A percentile compares a stretch with the other conserved stretches of the same genome.
phyloP scores from a whole-genome alignment of 2,329 filamentous ascomycete species.

The Aspergillus sclerotialis region DNA sequence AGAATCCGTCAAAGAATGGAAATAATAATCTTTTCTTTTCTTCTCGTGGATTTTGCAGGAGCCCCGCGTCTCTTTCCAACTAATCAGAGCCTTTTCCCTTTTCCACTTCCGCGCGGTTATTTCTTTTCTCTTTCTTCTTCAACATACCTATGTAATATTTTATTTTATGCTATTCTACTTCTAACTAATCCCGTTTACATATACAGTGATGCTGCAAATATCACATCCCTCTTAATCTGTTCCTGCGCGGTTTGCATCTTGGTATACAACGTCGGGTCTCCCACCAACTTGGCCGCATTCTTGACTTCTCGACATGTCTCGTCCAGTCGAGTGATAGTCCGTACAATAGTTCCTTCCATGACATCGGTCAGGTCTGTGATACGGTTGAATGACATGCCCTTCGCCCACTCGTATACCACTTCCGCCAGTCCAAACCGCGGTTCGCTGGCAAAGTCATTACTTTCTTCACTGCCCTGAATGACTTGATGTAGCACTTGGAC shows the following conservation, averaged over 20 bases:
- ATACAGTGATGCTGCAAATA: constrained; percentile 79
- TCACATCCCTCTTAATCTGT: constrained; percentile 94
- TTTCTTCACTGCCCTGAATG: constrained; percentile 80
- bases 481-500: constrained; percentile 89
- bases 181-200: constrained; percentile 51
- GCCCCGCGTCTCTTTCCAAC: background rate
- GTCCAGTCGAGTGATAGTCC: constrained; percentile 87
- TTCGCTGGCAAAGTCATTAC: constrained; percentile 81
- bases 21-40: too few species aligned
- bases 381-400: constrained; percentile 96
- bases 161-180: constrained; percentile 1
- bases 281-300: constrained; percentile 91
- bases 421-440: constrained; percentile 92
- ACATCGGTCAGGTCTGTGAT: constrained; percentile 96
- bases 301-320: constrained; percentile 97
- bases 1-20: background rate
- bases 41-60: constrained; percentile 1
- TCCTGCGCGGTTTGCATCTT: constrained; percentile 99
- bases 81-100: background rate
- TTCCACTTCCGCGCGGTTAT: background rate
- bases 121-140: background rate
- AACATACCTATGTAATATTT: constrained; percentile 1
- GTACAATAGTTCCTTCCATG: constrained; percentile 92
- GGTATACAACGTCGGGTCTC: constrained; percentile 82
- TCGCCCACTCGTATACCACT: constrained; percentile 97